These are phyloP conservation scores for Ustilago bromivora DNA, from an alignment of 1,284 basidiomycete genomes.

Conservation along the genomic window DNA sequence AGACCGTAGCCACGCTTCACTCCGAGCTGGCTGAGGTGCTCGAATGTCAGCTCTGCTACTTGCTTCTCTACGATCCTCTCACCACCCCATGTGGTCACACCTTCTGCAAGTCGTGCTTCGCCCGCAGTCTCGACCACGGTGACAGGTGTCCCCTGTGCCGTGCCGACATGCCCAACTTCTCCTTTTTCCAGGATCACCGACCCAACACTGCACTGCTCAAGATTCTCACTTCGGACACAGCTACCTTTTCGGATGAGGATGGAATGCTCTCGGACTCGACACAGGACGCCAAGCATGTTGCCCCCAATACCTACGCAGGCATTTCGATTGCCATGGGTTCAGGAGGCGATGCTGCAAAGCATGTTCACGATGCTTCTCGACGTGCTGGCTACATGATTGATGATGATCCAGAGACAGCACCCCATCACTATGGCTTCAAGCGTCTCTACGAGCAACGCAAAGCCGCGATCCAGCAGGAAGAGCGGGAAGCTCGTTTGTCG, in stretches of 20 bases:
- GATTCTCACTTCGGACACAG: constrained; percentile 51
- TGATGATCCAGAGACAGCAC: constrained; percentile 41
- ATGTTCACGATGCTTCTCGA: not conserved
- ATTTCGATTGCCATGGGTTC: constrained; percentile 24
- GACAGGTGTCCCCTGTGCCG: constrained; percentile 86
- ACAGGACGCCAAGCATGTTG: constrained; percentile 18
- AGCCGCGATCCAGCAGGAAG: constrained; percentile 78
- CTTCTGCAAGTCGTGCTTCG: constrained; percentile 88
- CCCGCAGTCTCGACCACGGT: constrained; percentile 88
- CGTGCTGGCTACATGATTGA: constrained; percentile 31
- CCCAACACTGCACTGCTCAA: constrained; percentile 50
- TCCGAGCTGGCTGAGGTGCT: constrained; percentile 78
- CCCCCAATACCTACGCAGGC: constrained; percentile 23
- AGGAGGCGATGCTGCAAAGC: not conserved
- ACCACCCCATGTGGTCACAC: constrained; percentile 96
- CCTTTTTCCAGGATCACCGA: constrained; percentile 81
- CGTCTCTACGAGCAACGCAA: constrained; percentile 73
- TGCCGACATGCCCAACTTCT: constrained; percentile 78
- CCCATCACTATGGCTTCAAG: constrained; percentile 49
- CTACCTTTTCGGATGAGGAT: constrained; percentile 48
- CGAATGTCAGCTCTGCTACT: constrained; percentile 90
- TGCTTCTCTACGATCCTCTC: constrained; percentile 83
- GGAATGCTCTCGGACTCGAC: constrained; percentile 33
- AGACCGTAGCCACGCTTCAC: constrained; percentile 53
- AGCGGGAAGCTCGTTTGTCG: constrained; percentile 81